phyloP scores from a whole-genome alignment of 2,329 filamentous ascomycete genomes.

The Cytospora chrysosperma region DNA sequence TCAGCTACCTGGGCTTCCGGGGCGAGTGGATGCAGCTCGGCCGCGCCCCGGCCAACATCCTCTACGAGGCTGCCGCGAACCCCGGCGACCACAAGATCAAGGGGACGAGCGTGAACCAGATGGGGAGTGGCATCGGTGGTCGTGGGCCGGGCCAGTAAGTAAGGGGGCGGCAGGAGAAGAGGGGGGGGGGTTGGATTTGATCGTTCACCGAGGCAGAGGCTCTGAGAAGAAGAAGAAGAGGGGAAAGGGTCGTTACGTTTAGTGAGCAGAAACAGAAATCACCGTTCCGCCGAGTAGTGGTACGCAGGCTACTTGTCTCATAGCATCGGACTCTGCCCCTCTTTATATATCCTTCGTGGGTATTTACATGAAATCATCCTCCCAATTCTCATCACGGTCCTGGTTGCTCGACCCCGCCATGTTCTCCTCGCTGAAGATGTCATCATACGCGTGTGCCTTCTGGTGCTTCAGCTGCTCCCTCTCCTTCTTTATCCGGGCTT shows the following conservation, averaged over 20 bases:
- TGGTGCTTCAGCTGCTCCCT: constrained; percentile 88
- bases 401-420: constrained; percentile 80
- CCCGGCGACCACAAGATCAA: constrained; percentile 78
- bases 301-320: background rate
- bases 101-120: constrained; percentile 53
- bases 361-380: constrained; percentile 89
- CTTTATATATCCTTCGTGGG: background rate
- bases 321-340: background rate
- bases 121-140: constrained; percentile 55
- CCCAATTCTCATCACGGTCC: constrained; percentile 71
- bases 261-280: background rate
- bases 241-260: background rate
- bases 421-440: constrained; percentile 81
- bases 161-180: too few species aligned
- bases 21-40: constrained; percentile 90
- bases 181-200: background rate
- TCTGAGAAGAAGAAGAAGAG: background rate
- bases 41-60: constrained; percentile 76
- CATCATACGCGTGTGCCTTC: constrained; percentile 97
- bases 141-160: constrained; percentile 37
- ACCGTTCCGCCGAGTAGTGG: background rate
- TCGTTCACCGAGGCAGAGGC: too few species aligned
- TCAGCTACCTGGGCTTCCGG: constrained; percentile 88
- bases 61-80: constrained; percentile 94
- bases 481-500: constrained; percentile 71